Evolutionary conservation across 768 basidiomycete genomes (phyloP).

Genomic region (Auricularia sp.): DNA sequence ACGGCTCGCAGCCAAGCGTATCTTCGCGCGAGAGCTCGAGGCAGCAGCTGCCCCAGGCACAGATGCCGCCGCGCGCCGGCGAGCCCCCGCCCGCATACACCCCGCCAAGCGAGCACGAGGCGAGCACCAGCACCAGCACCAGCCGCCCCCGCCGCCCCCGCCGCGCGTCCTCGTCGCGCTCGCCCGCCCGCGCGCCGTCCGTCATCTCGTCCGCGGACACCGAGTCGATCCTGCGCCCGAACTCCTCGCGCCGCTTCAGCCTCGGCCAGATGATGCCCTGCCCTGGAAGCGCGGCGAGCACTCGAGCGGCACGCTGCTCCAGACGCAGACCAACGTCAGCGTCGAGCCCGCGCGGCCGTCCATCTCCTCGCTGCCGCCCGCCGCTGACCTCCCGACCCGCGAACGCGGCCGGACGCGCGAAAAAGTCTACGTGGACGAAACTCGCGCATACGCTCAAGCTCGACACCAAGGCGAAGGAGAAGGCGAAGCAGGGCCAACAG

Average conservation of each 20-base stretch:
- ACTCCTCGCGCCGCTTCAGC: not conserved
- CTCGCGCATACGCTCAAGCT: conserved; percentile 32
- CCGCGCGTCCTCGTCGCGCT: not conserved
- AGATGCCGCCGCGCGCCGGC: not conserved
- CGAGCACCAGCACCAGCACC: too few relatives aligned
- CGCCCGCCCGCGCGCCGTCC: not conserved
- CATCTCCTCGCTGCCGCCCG: not conserved
- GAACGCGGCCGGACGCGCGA: conserved; percentile 13
- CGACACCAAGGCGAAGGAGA: conserved; percentile 30
- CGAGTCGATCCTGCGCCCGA: not conserved
- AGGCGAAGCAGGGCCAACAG: conserved; percentile 14
- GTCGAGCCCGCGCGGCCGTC: not conserved
- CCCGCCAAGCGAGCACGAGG: not conserved
- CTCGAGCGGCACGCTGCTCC: not conserved
- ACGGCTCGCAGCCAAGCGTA: not conserved
- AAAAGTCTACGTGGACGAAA: conserved; percentile 25
- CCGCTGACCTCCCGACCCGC: not conserved
- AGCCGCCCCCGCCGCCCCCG: not conserved
- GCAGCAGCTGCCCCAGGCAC: not conserved
- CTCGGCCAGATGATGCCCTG: not conserved
- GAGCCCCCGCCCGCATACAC: not conserved
- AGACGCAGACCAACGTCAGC: not conserved
- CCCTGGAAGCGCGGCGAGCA: not conserved
- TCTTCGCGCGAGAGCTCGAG: not conserved
- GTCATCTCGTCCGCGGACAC: not conserved